A percentile compares a stretch with the other conserved stretches of the same genome.
Evolutionary conservation across 2,329 filamentous ascomycete genomes (phyloP).

Genomic region (Penicillium sp.): DNA sequence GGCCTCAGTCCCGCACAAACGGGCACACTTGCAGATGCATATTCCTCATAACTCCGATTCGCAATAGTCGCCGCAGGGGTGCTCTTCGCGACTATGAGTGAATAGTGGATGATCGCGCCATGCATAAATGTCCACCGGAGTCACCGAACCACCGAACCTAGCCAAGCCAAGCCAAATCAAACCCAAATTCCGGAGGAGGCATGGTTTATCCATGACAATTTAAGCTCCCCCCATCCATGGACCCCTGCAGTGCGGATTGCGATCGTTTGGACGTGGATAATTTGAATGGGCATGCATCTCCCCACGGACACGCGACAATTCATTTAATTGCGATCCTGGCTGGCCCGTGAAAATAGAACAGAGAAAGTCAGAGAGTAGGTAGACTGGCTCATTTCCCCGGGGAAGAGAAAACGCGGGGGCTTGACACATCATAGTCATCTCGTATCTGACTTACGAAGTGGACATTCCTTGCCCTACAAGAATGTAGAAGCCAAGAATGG

Average conservation of each 20-base stretch:
- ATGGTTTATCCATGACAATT: constrained; percentile 8
- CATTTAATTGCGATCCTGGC: constrained; percentile 5
- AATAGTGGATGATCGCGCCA: constrained; percentile 2
- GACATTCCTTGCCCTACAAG: neutral
- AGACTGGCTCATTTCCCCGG: neutral
- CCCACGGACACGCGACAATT: neutral
- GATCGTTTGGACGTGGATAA: constrained; percentile 4
- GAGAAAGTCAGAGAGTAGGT: neutral
- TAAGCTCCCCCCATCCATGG: constrained; percentile 1
- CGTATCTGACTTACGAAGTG: neutral
- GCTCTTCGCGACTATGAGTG: neutral
- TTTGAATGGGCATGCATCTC: constrained; percentile 10
- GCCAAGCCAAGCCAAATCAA: neutral
- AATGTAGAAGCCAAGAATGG: constrained; percentile 6
- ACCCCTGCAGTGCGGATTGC: constrained; percentile 9
- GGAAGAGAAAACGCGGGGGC: constrained; percentile 6
- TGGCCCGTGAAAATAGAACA: neutral
- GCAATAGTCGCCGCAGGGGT: neutral
- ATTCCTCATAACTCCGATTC: neutral
- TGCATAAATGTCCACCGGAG: neutral
- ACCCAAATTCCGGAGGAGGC: constrained; percentile 1
- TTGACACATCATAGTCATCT: neutral
- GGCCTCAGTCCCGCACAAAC: neutral
- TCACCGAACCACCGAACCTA: neutral
- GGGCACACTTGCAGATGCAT: neutral